Percentiles rank a stretch among this genome's conserved stretches.
Conservation (phyloP, 148 eudicot genomes). For the Dysphania ambrosioides region DNA sequence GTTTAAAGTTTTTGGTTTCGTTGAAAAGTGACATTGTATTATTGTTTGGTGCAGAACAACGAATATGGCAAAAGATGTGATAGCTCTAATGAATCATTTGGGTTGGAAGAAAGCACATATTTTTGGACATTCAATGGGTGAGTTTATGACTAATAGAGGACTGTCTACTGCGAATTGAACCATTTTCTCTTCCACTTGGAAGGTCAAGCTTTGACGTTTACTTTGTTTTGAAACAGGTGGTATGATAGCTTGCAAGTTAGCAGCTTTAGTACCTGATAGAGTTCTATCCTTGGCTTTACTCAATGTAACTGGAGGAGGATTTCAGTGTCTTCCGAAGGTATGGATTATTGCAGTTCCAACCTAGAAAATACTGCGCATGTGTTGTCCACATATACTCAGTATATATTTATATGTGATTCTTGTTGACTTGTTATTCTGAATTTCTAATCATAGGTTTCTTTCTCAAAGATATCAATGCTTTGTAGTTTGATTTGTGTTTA, state of each 20-base stretch:
- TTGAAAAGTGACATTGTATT: background rate
- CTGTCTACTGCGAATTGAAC: background rate
- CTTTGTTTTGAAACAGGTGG: conserved; percentile 54
- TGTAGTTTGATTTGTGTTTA: background rate
- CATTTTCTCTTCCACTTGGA: background rate
- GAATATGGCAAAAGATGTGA: conserved; percentile 91
- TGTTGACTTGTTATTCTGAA: conserved; percentile 1
- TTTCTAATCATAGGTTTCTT: background rate
- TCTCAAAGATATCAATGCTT: background rate
- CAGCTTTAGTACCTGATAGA: conserved; percentile 78
- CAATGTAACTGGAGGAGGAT: conserved; percentile 97
- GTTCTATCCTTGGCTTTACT: conserved; percentile 76
- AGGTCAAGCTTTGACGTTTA: conserved; percentile 4
- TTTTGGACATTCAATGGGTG: conserved; percentile 98
- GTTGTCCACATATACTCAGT: background rate
- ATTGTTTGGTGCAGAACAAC: conserved; percentile 55
- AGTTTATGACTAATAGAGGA: conserved; percentile 25
- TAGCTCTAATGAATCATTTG: conserved; percentile 87
- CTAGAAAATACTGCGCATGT: background rate
- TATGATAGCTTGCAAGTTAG: conserved; percentile 90
- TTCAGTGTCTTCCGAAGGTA: conserved; percentile 92
- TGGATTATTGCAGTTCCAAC: background rate
- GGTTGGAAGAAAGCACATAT: conserved; percentile 91
- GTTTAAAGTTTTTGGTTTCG: background rate
- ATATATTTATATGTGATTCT: background rate